Conservation (phyloP, 805 yeast genomes). For the Barnettozyma californica region DNA sequence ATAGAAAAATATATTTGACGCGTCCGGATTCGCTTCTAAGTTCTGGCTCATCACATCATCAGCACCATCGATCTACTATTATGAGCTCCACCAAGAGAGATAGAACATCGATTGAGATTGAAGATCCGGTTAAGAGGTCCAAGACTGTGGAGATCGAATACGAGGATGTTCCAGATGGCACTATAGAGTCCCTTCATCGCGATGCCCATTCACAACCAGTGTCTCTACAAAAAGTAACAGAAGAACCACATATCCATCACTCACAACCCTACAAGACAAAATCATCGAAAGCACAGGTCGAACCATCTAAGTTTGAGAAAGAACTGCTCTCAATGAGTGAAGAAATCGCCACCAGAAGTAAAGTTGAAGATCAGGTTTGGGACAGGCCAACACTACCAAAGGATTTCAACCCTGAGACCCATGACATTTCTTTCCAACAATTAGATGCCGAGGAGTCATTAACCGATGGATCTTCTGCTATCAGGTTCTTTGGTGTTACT, state of each 20-base stretch:
- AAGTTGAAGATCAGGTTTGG: constrained; percentile 34
- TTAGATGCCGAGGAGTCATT: constrained; percentile 87
- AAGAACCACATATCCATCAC: constrained; percentile 20
- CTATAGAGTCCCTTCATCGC: constrained; percentile 17
- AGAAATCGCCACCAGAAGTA: constrained; percentile 24
- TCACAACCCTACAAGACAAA: constrained; percentile 27
- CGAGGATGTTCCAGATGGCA: constrained; percentile 16
- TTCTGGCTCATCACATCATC: not conserved
- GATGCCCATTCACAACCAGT: constrained; percentile 27
- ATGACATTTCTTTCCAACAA: constrained; percentile 78
- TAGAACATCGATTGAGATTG: not conserved
- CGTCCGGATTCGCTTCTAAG: not conserved
- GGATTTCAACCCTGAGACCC: constrained; percentile 40
- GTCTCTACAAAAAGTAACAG: constrained; percentile 12
- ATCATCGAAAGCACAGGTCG: constrained; percentile 25
- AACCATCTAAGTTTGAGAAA: constrained; percentile 47
- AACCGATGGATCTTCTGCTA: constrained; percentile 51
- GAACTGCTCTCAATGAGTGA: constrained; percentile 43
- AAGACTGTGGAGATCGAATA: constrained; percentile 12
- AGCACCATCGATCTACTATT: not conserved
- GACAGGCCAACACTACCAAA: constrained; percentile 53
- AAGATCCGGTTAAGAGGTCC: constrained; percentile 11
- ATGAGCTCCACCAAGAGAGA: constrained; percentile 6
- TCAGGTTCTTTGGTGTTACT: constrained; percentile 91
- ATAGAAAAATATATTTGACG: not conserved